Percentiles rank a stretch among this genome's conserved stretches.
phyloP scores from a whole-genome alignment of 176 grass and related monocot species.

The Chrysopogon serrulatus region DNA sequence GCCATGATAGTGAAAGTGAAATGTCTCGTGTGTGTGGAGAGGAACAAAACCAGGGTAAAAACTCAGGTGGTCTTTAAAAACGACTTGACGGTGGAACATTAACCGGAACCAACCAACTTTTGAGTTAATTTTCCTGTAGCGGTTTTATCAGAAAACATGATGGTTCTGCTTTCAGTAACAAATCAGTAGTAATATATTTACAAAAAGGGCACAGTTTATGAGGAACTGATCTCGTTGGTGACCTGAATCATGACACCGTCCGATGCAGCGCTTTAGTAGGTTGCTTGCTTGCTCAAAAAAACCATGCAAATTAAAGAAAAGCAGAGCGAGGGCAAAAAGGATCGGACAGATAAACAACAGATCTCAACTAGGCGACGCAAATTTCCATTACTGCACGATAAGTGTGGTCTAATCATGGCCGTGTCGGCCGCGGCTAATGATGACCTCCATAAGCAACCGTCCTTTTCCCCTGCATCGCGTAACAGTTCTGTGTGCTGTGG shows the following conservation, averaged over 20 bases:
- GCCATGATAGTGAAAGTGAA: background rate
- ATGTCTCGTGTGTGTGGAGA: background rate
- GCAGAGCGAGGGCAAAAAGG: background rate
- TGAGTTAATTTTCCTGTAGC: background rate
- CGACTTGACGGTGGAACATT: background rate
- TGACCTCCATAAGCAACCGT: slow-evolving; percentile 19
- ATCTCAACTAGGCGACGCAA: background rate
- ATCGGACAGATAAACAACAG: background rate
- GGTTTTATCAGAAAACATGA: background rate
- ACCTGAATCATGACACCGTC: background rate
- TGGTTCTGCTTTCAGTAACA: background rate
- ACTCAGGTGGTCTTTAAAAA: background rate
- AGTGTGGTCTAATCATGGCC: slow-evolving; percentile 21
- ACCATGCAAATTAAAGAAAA: background rate
- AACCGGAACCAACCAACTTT: background rate
- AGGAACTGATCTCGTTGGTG: background rate
- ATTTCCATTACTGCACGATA: background rate
- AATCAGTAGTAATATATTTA: background rate
- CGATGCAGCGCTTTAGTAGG: background rate
- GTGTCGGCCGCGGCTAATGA: slow-evolving; percentile 11
- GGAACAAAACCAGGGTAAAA: background rate
- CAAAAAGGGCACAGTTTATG: background rate
- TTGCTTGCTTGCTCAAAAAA: background rate
- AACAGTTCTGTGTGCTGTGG: background rate
- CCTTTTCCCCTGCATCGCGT: background rate